phyloP scores from a whole-genome alignment of 352 stramenopile genomes.

The Blastocystis sp. region DNA sequence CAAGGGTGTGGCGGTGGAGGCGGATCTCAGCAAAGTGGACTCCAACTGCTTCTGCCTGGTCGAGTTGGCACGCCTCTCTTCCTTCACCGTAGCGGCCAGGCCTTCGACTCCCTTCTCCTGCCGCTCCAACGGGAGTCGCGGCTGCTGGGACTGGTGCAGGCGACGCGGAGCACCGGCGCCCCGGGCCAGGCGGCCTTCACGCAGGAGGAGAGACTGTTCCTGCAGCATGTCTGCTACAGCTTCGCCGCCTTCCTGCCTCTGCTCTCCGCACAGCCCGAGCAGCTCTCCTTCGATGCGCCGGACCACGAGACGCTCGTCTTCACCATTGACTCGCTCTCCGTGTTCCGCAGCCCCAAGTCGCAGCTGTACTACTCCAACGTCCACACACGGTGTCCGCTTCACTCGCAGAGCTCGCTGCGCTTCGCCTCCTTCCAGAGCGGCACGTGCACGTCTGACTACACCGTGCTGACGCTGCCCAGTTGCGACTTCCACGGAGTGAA shows the following conservation, averaged over 20 bases:
- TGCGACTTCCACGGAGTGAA: constrained; percentile 1
- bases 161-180: background rate
- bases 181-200: background rate
- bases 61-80: background rate
- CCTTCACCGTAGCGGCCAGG: background rate
- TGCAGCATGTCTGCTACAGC: background rate
- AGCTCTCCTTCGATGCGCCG: background rate
- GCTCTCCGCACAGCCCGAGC: background rate
- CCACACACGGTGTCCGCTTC: background rate
- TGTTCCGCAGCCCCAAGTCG: background rate
- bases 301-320: background rate
- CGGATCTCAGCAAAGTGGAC: background rate
- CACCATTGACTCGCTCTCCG: constrained; percentile 23
- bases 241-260: background rate
- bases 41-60: background rate
- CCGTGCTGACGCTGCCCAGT: background rate
- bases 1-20: background rate
- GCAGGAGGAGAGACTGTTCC: background rate
- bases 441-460: constrained; percentile 30
- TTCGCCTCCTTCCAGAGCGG: constrained; percentile 55
- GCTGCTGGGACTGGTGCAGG: constrained; percentile 5
- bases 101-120: background rate
- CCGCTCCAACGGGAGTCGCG: background rate
- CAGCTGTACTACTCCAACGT: constrained; percentile 21
- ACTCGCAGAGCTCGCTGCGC: background rate